Base-by-base conservation (phyloP, 2,329 filamentous ascomycete genomes). In the Thelonectria discophora region DNA sequence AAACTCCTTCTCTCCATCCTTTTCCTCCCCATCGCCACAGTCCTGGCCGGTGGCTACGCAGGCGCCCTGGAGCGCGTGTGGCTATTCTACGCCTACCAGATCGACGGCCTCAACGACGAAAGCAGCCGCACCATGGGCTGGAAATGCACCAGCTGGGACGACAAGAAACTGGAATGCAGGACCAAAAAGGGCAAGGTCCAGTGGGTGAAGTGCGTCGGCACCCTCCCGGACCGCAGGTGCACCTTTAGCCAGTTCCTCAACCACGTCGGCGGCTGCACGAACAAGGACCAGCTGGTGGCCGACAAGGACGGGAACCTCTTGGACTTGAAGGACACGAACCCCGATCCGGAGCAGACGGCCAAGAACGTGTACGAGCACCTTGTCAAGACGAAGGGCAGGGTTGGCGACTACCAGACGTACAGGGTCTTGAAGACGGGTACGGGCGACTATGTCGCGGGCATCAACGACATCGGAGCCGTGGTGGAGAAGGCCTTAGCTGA, bases 11-110 rank as follows among this genome's bases (percentile, higher is more conserved):
- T 58, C 47, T 18, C 21, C 37, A 40, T 45, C 27, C 21, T 55
- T 21, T 60, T 40, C 30, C 27, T 64, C n/a, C 34, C 37, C 45
- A 58, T 55, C 32, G n/a, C 18, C 32, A 30, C 49, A n/a, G 60
- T 50, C 37, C 27, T 48, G 21, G 60, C 60, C 37, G 60, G 60
- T 40, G 43, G 54, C 4, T 62, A 58, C 45, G 48, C 52, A 21
- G 54, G 55, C 13, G 55, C 40, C 20, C 17, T 62, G 20, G 54
- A 58, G 45, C 54, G 55, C 12, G 55, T 58, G 42, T 30, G 48
- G 40, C 42, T 62, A 42, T 62, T 50, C 50, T 62, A 58, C 42
- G 59, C 54, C 42, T 62, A 62, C 49, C 30, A 58, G 39, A 62
- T 58, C 20, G 59, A 58, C 45, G 27, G 18, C 20, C 59, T 62